phyloP scores from a whole-genome alignment of 495 filamentous ascomycete species.

The Penicillium flavigenum region DNA sequence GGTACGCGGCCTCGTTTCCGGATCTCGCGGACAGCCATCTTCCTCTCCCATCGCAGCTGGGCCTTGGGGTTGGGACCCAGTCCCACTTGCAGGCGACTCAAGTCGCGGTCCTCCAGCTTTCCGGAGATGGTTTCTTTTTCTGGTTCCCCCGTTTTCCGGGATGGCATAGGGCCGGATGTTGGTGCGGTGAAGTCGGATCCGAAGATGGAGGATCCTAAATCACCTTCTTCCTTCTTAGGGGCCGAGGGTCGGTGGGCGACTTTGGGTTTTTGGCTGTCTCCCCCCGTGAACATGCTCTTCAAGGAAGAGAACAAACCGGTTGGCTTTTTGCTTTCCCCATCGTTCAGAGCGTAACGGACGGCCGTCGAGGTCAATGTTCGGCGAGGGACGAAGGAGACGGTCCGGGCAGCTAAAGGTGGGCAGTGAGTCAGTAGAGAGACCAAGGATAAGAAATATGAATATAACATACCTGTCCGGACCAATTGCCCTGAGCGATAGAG shows the following conservation, averaged over 20 bases:
- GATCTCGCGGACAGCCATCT: constrained; percentile 73
- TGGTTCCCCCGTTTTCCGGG: constrained; percentile 16
- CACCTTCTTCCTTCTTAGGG: constrained; percentile 37
- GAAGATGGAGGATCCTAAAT: constrained; percentile 45
- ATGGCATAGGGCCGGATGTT: constrained; percentile 34
- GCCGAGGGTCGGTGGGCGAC: constrained; percentile 31
- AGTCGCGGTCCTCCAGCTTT: constrained; percentile 42
- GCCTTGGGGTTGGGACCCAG: constrained; percentile 68
- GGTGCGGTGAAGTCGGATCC: constrained; percentile 34
- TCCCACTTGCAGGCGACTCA: constrained; percentile 50
- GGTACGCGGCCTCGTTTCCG: constrained; percentile 65
- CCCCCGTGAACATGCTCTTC: constrained; percentile 43
- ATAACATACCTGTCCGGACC: constrained; percentile 40
- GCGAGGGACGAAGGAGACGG: constrained; percentile 39
- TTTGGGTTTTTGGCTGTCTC: constrained; percentile 28
- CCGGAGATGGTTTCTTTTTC: constrained; percentile 16
- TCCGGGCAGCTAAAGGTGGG: constrained; percentile 33
- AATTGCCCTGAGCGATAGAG: constrained; percentile 42
- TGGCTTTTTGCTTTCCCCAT: constrained; percentile 24
- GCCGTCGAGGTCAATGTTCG: constrained; percentile 42
- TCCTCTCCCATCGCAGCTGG: constrained; percentile 72
- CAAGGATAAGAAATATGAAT: background rate
- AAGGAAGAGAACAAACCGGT: constrained; percentile 30
- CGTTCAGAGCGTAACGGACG: constrained; percentile 33
- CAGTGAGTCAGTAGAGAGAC: background rate